Conservation (phyloP, 768 basidiomycete genomes). For the Boletus patriciae region DNA sequence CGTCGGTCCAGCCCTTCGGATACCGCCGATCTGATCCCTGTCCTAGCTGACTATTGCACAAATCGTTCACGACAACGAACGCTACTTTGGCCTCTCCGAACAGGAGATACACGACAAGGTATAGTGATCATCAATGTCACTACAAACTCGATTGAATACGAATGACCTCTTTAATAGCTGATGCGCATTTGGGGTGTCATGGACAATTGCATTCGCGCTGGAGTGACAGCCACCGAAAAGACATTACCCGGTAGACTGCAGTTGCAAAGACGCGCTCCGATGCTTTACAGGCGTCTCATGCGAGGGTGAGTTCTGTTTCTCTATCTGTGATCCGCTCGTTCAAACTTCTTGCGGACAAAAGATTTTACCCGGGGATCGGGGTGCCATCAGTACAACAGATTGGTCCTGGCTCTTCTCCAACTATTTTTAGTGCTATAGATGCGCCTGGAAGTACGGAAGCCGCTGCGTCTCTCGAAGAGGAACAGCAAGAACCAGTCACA, state of each 20-base stretch:
- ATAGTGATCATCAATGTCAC: neutral
- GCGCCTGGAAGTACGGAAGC: constrained; percentile 17
- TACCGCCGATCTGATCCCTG: constrained; percentile 6
- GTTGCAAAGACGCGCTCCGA: constrained; percentile 80
- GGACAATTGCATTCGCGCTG: constrained; percentile 87
- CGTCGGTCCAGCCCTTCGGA: constrained; percentile 1
- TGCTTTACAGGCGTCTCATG: constrained; percentile 88
- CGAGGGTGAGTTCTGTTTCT: constrained; percentile 55
- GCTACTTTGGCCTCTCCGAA: constrained; percentile 72
- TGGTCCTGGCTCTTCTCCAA: constrained; percentile 25
- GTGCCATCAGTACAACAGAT: constrained; percentile 39
- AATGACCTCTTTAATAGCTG: constrained; percentile 36
- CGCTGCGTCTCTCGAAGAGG: neutral
- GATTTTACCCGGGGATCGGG: constrained; percentile 54
- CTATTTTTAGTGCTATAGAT: constrained; percentile 22
- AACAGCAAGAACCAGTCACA: constrained; percentile 3
- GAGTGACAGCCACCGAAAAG: constrained; percentile 76
- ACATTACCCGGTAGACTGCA: constrained; percentile 85
- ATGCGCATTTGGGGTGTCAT: constrained; percentile 88
- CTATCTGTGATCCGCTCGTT: neutral
- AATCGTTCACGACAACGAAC: constrained; percentile 91
- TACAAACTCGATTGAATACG: neutral
- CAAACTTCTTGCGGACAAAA: constrained; percentile 31
- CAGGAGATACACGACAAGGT: constrained; percentile 76
- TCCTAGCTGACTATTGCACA: constrained; percentile 88